Evolutionary conservation across 768 basidiomycete species (phyloP).

Genomic region (Trametes meyenii): DNA sequence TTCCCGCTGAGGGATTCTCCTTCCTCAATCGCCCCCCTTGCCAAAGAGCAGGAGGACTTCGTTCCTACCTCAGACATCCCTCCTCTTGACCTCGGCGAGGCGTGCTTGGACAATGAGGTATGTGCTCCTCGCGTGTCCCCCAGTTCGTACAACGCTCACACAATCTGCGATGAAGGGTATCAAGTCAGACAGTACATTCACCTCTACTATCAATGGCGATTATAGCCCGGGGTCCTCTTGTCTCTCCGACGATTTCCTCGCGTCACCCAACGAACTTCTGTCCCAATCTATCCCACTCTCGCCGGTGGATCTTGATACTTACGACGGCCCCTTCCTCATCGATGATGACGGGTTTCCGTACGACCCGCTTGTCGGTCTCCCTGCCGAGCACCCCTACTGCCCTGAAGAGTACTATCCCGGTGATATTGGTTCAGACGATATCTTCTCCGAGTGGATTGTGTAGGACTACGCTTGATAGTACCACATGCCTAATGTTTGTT

Average conservation of each 20-base stretch:
- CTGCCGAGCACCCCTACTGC: neutral
- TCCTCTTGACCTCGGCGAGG: conserved; percentile 11
- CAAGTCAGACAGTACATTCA: too few relatives aligned
- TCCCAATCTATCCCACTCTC: neutral
- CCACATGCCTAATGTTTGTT: neutral
- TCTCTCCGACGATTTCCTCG: conserved; percentile 17
- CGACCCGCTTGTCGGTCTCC: neutral
- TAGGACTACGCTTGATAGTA: neutral
- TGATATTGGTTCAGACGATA: neutral
- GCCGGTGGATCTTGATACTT: neutral
- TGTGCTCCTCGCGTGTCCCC: neutral
- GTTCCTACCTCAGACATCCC: conserved; percentile 21
- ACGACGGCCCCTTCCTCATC: neutral
- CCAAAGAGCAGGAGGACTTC: conserved; percentile 2
- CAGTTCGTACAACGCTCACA: too few relatives aligned
- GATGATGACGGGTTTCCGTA: neutral
- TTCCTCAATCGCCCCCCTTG: neutral
- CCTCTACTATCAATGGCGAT: neutral
- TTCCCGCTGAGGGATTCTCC: neutral
- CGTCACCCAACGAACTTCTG: neutral
- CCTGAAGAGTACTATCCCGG: conserved; percentile 6
- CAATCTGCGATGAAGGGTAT: too few relatives aligned
- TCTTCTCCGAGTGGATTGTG: conserved; percentile 20
- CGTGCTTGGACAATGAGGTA: conserved; percentile 5
- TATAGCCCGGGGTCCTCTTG: neutral